phyloP scores from a whole-genome alignment of 129 eudicot genomes.

The Artemisia annua region DNA sequence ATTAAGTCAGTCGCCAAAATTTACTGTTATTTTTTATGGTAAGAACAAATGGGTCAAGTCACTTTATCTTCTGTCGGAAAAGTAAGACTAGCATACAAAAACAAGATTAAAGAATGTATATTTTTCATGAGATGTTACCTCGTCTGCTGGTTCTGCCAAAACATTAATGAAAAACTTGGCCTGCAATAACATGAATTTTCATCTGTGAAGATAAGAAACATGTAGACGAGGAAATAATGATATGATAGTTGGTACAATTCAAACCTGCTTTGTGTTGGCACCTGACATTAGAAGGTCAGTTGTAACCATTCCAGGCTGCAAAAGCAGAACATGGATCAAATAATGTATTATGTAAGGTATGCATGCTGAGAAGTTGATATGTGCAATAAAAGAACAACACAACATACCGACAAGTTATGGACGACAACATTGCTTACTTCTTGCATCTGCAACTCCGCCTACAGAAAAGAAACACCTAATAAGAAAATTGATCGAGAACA shows the following conservation, averaged over 20 bases:
- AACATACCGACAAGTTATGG: slow-evolving; percentile 92
- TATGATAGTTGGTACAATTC: not conserved
- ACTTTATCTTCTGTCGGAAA: slow-evolving; percentile 3
- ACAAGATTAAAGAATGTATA: not conserved
- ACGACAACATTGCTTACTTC: slow-evolving; percentile 84
- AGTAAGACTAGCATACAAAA: slow-evolving; percentile 3
- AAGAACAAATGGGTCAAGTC: slow-evolving; percentile 16
- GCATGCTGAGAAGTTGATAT: not conserved
- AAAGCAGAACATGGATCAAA: slow-evolving; percentile 14
- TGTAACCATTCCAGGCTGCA: slow-evolving; percentile 99
- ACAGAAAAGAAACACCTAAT: slow-evolving; percentile 19
- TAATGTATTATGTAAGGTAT: not conserved
- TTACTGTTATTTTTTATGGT: not conserved
- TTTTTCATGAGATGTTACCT: slow-evolving; percentile 44
- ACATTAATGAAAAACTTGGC: slow-evolving; percentile 98
- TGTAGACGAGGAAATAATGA: slow-evolving; percentile 15
- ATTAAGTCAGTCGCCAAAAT: not conserved
- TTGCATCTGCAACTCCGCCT: slow-evolving; percentile 97
- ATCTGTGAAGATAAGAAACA: slow-evolving; percentile 11
- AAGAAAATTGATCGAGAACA: not conserved
- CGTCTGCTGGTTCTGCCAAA: slow-evolving; percentile 97
- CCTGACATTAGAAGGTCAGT: slow-evolving; percentile 98
- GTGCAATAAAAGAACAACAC: slow-evolving; percentile 4
- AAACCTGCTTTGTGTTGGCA: slow-evolving; percentile 94
- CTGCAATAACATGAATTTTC: slow-evolving; percentile 43